phyloP scores from a whole-genome alignment of 1,139 yeast species.

The Hansenula sp. region DNA sequence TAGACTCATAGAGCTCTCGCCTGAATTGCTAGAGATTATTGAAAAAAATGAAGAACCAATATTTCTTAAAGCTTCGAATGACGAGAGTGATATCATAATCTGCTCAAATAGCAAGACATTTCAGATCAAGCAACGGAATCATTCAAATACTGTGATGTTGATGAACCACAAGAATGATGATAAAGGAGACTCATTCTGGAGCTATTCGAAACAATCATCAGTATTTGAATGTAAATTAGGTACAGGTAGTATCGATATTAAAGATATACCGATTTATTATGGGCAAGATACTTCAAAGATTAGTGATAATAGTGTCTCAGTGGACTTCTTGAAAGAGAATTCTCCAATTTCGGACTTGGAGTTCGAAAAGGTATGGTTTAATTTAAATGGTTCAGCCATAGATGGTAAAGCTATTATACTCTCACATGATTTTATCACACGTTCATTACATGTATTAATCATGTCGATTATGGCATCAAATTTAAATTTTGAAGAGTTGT shows the following conservation, averaged over 20 bases:
- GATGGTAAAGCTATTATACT: conserved; percentile 35
- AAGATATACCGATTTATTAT: conserved; percentile 44
- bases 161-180: conserved; percentile 30
- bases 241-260: conserved; percentile 40
- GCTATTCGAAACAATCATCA: conserved; percentile 38
- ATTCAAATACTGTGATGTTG: conserved; percentile 74
- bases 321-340: conserved; percentile 37
- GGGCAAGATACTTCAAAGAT: conserved; percentile 27
- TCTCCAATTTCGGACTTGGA: conserved; percentile 57
- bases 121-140: conserved; percentile 73
- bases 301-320: conserved; percentile 18
- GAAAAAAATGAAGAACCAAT: conserved; percentile 31
- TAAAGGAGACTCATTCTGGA: conserved; percentile 28
- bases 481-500: conserved; percentile 28
- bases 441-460: conserved; percentile 40
- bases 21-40: conserved; percentile 44
- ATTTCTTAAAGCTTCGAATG: conserved; percentile 42
- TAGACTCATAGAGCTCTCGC: conserved; percentile 57
- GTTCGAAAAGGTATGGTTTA: conserved; percentile 49
- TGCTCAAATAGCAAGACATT: conserved; percentile 59
- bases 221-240: conserved; percentile 46
- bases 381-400: conserved; percentile 53
- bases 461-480: conserved; percentile 45
- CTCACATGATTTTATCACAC: conserved; percentile 31
- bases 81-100: conserved; percentile 48